Evolutionary conservation across 2,329 filamentous ascomycete genomes (phyloP).

Genomic region (Fusarium sp.): DNA sequence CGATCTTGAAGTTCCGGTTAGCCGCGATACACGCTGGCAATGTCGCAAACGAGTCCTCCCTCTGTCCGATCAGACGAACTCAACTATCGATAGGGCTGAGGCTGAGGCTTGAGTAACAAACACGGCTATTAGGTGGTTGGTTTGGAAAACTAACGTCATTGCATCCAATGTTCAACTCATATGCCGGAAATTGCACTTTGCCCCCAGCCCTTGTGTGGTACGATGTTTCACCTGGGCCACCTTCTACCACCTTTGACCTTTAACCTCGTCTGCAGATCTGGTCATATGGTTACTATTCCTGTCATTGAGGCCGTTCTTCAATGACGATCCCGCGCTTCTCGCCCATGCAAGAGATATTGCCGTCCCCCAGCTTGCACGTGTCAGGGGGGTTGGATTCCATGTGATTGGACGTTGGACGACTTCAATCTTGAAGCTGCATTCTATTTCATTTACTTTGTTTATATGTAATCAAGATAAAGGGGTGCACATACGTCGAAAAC

Average conservation of each 20-base stretch:
- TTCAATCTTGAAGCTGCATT: conserved; percentile 1
- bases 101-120: neutral
- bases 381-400: conserved; percentile 3
- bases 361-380: conserved; percentile 1
- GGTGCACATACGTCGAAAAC: neutral
- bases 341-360: neutral
- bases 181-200: neutral
- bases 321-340: conserved; percentile 8
- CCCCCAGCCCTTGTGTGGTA: no score
- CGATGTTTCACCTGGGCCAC: neutral
- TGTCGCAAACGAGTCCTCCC: neutral
- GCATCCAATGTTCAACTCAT: neutral
- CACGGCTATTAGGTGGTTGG: neutral
- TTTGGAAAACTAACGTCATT: neutral
- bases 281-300: conserved; percentile 5
- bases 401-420: conserved; percentile 13
- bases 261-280: neutral
- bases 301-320: neutral
- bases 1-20: neutral
- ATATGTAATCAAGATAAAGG: neutral
- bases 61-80: neutral
- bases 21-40: neutral
- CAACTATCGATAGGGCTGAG: neutral
- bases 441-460: neutral
- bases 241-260: neutral